Conservation (phyloP, 225 moss, liverwort and hornwort genomes). For the Sphagnum contortum region DNA sequence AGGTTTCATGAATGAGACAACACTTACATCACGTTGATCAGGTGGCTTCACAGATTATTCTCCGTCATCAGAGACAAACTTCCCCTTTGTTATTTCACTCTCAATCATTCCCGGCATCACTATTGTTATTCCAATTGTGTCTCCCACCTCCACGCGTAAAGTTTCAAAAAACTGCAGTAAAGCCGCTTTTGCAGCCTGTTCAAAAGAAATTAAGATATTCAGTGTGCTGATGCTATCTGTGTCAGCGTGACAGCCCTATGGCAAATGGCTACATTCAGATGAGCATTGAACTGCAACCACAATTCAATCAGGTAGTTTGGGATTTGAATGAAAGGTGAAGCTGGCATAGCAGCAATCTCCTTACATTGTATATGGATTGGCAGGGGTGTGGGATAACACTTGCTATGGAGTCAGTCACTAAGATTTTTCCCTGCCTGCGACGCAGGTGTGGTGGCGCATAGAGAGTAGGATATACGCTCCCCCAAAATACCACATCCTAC, state of each 20-base stretch:
- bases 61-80: slow-evolving; percentile 12
- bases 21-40: slow-evolving; percentile 12
- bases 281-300: no score
- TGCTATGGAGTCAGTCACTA: slow-evolving; percentile 27
- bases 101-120: slow-evolving; percentile 43
- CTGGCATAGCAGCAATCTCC: neutral
- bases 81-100: slow-evolving; percentile 35
- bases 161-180: slow-evolving; percentile 39
- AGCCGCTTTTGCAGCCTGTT: slow-evolving; percentile 28
- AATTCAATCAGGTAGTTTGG: no score
- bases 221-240: no score
- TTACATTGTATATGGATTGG: slow-evolving; percentile 33
- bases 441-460: slow-evolving; percentile 36
- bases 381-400: slow-evolving; percentile 37
- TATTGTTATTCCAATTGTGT: slow-evolving; percentile 27
- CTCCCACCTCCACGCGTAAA: slow-evolving; percentile 31
- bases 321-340: no score
- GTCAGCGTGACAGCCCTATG: no score
- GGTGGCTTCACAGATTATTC: neutral
- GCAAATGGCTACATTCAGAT: no score
- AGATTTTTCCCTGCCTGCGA: slow-evolving; percentile 28
- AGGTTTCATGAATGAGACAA: no score
- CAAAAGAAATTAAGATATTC: no score
- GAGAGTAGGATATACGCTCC: slow-evolving; percentile 29
- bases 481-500: slow-evolving; percentile 41